Percentiles rank a stretch among this genome's conserved stretches.
phyloP scores from a whole-genome alignment of 2,329 filamentous ascomycete genomes.

The Fusarium hainanense region DNA sequence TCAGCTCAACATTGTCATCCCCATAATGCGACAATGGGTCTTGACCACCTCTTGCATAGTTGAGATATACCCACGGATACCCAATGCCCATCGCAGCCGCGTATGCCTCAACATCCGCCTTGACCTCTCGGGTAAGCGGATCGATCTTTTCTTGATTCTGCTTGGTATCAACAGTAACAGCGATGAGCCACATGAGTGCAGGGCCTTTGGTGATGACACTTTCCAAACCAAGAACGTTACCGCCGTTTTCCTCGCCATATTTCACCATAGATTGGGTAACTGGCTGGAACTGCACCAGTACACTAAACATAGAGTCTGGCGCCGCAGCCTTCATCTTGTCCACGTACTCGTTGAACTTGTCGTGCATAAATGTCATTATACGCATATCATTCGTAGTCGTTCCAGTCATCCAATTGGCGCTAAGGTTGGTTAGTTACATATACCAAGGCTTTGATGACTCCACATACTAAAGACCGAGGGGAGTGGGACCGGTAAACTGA shows the following conservation, averaged over 20 bases:
- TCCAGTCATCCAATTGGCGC: background rate
- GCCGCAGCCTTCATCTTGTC: background rate
- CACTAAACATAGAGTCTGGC: background rate
- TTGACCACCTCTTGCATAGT: background rate
- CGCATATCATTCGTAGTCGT: background rate
- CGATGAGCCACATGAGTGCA: background rate
- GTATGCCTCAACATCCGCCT: background rate
- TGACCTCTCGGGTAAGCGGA: background rate
- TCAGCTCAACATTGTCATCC: rapidly evolving
- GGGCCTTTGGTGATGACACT: rapidly evolving
- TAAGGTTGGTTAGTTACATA: too few relatives aligned
- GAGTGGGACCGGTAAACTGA: background rate
- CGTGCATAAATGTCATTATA: background rate
- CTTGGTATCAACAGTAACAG: background rate
- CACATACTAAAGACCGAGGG: background rate
- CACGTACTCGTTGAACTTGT: background rate
- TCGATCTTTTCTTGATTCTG: background rate
- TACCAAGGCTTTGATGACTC: too few relatives aligned
- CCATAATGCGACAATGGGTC: background rate
- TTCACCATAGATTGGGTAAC: background rate
- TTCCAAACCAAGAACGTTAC: background rate
- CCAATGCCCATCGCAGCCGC: rapidly evolving
- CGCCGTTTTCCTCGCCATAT: rapidly evolving
- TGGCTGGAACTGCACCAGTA: background rate
- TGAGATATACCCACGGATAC: background rate